These are phyloP conservation scores for Mrakia frigida DNA, from an alignment of 768 basidiomycete species.

Conservation along the genomic window DNA sequence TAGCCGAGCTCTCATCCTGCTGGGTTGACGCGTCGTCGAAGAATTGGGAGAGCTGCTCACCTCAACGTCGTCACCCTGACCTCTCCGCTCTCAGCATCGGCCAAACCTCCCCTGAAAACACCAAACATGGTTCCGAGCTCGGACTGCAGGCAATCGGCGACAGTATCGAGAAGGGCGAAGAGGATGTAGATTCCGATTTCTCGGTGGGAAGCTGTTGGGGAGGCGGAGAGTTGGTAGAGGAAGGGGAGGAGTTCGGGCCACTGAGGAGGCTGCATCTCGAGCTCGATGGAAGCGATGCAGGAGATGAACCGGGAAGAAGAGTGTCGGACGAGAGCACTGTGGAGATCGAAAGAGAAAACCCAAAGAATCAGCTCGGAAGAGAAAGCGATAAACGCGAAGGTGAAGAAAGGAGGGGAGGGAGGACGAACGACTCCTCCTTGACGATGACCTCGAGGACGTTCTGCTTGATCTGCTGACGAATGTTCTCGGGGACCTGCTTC, in stretches of 20 bases:
- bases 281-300: slow-evolving; percentile 83
- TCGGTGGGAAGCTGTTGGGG: slow-evolving; percentile 65
- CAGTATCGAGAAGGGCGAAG: slow-evolving; percentile 78
- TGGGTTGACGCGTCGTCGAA: background rate
- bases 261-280: slow-evolving; percentile 48
- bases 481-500: slow-evolving; percentile 60
- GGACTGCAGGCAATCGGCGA: slow-evolving; percentile 76
- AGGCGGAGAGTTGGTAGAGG: slow-evolving; percentile 70
- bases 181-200: slow-evolving; percentile 84
- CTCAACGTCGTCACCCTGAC: slow-evolving; percentile 85
- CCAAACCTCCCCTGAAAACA: slow-evolving; percentile 65
- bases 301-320: slow-evolving; percentile 88
- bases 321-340: slow-evolving; percentile 82
- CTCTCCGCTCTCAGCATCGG: slow-evolving; percentile 78
- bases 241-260: slow-evolving; percentile 88
- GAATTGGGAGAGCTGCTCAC: slow-evolving; percentile 46
- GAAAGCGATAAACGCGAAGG: background rate
- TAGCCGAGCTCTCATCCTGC: background rate
- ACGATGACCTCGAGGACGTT: slow-evolving; percentile 74
- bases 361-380: slow-evolving; percentile 9
- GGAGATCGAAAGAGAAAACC: background rate
- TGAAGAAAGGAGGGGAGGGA: slow-evolving; percentile 14
- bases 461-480: slow-evolving; percentile 77
- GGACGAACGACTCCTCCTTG: slow-evolving; percentile 65
- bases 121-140: slow-evolving; percentile 70